phyloP scores from a whole-genome alignment of 345 rosid genomes.

The Hibiscus mutabilis region DNA sequence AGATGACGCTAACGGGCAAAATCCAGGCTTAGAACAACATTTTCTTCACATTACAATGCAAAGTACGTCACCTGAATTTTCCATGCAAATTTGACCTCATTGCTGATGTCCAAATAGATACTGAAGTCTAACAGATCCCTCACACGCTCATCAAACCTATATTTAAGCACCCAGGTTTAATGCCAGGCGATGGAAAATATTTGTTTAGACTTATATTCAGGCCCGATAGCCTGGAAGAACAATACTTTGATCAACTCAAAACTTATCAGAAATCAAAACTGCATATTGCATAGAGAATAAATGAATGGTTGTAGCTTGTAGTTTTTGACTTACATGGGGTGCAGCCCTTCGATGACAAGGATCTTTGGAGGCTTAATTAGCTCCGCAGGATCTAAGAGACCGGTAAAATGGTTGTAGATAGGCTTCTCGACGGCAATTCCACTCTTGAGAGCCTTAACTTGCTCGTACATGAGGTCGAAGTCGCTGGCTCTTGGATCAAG shows the following conservation, averaged over 20 bases:
- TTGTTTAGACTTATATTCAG: not conserved
- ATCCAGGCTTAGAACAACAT: not conserved
- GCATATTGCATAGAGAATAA: not conserved
- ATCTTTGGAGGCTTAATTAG: conserved; percentile 90
- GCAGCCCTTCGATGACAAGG: conserved; percentile 95
- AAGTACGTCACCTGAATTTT: conserved; percentile 44
- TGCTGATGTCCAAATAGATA: conserved; percentile 95
- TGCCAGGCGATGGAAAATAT: too few relatives aligned
- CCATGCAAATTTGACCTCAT: conserved; percentile 97
- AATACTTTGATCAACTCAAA: not conserved
- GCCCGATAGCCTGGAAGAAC: not conserved
- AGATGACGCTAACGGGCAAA: not conserved
- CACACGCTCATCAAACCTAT: conserved; percentile 82
- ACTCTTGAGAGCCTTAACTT: conserved; percentile 77
- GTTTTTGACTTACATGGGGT: conserved; percentile 73
- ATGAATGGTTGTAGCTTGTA: not conserved
- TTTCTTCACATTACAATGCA: conserved; percentile 2
- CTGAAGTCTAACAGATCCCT: conserved; percentile 87
- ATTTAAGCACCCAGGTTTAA: not conserved
- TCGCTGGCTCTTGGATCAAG: conserved; percentile 86
- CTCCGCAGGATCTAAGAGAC: conserved; percentile 90
- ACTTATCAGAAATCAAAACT: not conserved
- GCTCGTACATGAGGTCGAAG: conserved; percentile 95
- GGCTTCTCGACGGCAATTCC: conserved; percentile 83
- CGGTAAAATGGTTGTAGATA: conserved; percentile 85